Percentiles rank a stretch among this genome's conserved stretches.
These are phyloP conservation scores for Boletus rex-veris DNA, from an alignment of 768 basidiomycete species.

Conservation along the genomic window DNA sequence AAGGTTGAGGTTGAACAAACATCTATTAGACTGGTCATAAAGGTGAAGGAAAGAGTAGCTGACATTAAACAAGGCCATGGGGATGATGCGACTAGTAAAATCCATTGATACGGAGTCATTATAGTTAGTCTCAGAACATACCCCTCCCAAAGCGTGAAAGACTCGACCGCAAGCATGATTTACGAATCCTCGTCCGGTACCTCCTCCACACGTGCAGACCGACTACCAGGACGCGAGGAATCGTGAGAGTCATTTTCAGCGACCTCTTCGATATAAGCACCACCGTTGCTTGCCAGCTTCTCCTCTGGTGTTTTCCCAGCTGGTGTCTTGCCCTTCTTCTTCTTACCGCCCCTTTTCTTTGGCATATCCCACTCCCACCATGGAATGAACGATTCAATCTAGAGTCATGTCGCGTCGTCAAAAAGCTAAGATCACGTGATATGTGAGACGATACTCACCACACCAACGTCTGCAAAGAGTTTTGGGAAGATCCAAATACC, in stretches of 20 bases:
- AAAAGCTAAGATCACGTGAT: not conserved
- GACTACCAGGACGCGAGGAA: slow-evolving; percentile 33
- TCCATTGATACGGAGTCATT: not conserved
- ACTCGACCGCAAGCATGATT: not conserved
- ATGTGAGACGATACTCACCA: slow-evolving; percentile 57
- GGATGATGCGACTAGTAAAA: slow-evolving; percentile 40
- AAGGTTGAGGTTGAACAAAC: not conserved
- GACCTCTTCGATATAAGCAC: slow-evolving; percentile 39
- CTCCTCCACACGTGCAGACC: slow-evolving; percentile 43
- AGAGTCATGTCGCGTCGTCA: not conserved
- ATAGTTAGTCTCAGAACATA: not conserved
- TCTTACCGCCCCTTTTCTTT: slow-evolving; percentile 66
- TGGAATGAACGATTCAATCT: slow-evolving; percentile 98
- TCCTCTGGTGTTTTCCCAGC: slow-evolving; percentile 32
- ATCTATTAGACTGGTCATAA: not conserved
- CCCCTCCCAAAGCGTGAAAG: not conserved
- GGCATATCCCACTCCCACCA: slow-evolving; percentile 94
- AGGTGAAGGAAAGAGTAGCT: not conserved
- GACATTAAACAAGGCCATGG: not conserved
- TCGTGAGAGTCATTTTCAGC: slow-evolving; percentile 30
- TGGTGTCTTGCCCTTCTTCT: slow-evolving; percentile 49
- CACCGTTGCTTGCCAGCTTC: slow-evolving; percentile 40
- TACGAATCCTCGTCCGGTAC: slow-evolving; percentile 41
- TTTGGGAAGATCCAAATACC: slow-evolving; percentile 99
- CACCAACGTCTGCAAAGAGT: slow-evolving; percentile 96